These are phyloP conservation scores for Stipa capillata DNA, from an alignment of 176 grass and related monocot genomes.

Conservation along the genomic window DNA sequence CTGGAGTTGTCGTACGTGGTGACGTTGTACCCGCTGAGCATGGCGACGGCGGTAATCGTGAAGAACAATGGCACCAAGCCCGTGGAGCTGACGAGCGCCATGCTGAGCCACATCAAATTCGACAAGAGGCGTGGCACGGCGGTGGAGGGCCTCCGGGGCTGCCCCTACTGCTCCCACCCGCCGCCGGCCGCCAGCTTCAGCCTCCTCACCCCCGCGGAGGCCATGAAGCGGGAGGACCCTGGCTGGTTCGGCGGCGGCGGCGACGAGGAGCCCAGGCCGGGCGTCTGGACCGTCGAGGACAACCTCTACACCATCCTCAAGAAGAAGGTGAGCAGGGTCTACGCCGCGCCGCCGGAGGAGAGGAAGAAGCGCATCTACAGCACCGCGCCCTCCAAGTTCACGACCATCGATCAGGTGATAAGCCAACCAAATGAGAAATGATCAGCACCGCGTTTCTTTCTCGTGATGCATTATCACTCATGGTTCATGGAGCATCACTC, in stretches of 20 bases:
- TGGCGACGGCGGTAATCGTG: slow-evolving; percentile 82
- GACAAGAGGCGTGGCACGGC: slow-evolving; percentile 48
- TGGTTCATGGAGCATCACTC: neutral
- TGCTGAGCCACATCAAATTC: slow-evolving; percentile 86
- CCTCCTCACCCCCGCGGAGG: slow-evolving; percentile 57
- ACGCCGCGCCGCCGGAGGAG: slow-evolving; percentile 72
- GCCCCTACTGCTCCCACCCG: slow-evolving; percentile 62
- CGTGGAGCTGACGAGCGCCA: slow-evolving; percentile 67
- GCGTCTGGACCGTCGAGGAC: slow-evolving; percentile 66
- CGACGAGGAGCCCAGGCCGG: slow-evolving; percentile 22
- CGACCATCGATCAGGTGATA: slow-evolving; percentile 74
- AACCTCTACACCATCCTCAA: slow-evolving; percentile 65
- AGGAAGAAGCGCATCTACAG: slow-evolving; percentile 74
- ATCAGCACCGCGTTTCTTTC: neutral
- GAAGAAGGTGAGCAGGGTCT: slow-evolving; percentile 77
- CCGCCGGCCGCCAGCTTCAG: slow-evolving; percentile 49
- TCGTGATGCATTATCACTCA: neutral
- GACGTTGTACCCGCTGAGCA: slow-evolving; percentile 73
- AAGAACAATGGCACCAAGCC: slow-evolving; percentile 63
- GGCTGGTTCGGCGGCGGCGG: slow-evolving; percentile 39
- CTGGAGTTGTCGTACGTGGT: slow-evolving; percentile 82
- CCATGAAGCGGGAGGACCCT: slow-evolving; percentile 68
- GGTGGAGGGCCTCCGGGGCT: slow-evolving; percentile 63
- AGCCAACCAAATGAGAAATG: neutral
- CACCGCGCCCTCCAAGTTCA: slow-evolving; percentile 80